Evolutionary conservation across 176 grass and related monocot species (phyloP).

Genomic region (Lolium rigidum): DNA sequence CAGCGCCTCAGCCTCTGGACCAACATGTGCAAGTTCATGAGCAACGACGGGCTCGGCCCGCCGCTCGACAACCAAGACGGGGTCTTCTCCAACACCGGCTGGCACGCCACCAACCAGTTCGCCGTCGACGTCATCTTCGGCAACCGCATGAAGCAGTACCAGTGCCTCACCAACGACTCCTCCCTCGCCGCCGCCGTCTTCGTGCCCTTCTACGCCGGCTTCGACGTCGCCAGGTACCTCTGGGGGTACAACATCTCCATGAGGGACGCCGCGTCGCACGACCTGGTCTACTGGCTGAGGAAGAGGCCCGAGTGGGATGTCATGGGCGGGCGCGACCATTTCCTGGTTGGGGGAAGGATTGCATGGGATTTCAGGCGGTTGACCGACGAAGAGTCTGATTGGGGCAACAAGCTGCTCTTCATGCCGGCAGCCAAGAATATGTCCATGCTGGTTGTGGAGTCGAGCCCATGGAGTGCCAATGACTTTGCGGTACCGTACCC

Average conservation of each 20-base stretch:
- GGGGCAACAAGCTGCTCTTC: slow-evolving; percentile 94
- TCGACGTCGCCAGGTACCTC: slow-evolving; percentile 84
- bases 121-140: slow-evolving; percentile 89
- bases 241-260: slow-evolving; percentile 84
- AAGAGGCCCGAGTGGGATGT: slow-evolving; percentile 86
- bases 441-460: slow-evolving; percentile 98
- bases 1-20: slow-evolving; percentile 81
- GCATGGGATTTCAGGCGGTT: slow-evolving; percentile 97
- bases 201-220: slow-evolving; percentile 94
- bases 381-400: slow-evolving; percentile 70
- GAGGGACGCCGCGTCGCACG: slow-evolving; percentile 82
- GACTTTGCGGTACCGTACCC: slow-evolving; percentile 94
- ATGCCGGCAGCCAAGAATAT: slow-evolving; percentile 87
- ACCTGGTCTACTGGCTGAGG: slow-evolving; percentile 88
- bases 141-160: slow-evolving; percentile 97
- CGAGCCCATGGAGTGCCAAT: slow-evolving; percentile 93
- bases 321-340: slow-evolving; percentile 94
- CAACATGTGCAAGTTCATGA: slow-evolving; percentile 98
- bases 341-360: slow-evolving; percentile 88
- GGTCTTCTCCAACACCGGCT: slow-evolving; percentile 88
- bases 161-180: slow-evolving; percentile 89
- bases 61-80: slow-evolving; percentile 73
- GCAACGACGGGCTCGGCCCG: slow-evolving; percentile 84
- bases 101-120: slow-evolving; percentile 96
- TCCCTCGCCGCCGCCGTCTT: slow-evolving; percentile 86